These are phyloP conservation scores for Dendrothele bispora DNA, from an alignment of 768 basidiomycete genomes.

Conservation along the genomic window DNA sequence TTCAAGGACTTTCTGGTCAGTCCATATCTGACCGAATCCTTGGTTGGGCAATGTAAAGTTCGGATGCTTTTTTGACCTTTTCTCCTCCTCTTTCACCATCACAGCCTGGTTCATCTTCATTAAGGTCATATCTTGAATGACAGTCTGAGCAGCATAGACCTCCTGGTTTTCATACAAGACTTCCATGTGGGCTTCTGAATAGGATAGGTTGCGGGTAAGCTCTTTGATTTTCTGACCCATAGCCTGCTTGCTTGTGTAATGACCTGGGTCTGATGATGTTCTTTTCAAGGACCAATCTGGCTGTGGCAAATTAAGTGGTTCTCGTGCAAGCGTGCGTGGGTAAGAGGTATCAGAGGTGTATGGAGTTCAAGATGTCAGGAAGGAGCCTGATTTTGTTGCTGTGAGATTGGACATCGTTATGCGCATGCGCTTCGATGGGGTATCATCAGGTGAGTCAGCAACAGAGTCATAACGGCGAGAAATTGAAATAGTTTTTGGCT, in stretches of 20 bases:
- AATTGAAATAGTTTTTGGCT: no score
- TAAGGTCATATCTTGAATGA: conserved; percentile 1
- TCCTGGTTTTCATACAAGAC: not conserved
- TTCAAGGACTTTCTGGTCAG: no score
- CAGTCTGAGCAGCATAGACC: not conserved
- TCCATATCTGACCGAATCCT: no score
- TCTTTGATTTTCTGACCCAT: not conserved
- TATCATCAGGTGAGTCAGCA: not conserved
- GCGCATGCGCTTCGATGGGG: not conserved
- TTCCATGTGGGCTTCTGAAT: not conserved
- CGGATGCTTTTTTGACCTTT: no score
- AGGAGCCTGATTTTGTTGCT: not conserved
- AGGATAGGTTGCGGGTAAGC: not conserved
- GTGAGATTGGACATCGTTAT: not conserved
- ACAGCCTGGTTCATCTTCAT: no score
- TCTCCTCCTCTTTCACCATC: no score
- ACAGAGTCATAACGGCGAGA: no score
- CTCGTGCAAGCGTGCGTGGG: not conserved
- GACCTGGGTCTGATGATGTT: not conserved
- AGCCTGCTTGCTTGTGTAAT: not conserved
- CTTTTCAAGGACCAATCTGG: not conserved
- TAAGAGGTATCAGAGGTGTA: not conserved
- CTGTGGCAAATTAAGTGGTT: not conserved
- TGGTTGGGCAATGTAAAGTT: no score
- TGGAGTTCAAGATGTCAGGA: not conserved